Percentiles rank a stretch among this genome's conserved stretches.
phyloP scores from a whole-genome alignment of 768 basidiomycete species.

The Podaxis mareebaensis region DNA sequence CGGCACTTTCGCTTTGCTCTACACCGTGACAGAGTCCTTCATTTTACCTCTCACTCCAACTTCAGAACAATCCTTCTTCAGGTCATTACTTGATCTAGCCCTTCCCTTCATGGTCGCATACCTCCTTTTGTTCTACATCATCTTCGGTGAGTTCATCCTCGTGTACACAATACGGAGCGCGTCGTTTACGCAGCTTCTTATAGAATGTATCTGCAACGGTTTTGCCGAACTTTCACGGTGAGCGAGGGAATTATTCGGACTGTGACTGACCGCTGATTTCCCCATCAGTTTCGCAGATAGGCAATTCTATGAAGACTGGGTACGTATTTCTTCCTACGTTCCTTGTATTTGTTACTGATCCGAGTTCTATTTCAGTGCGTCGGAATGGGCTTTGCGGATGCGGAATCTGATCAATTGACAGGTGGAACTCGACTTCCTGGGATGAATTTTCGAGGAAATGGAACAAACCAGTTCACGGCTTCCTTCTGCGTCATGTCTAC shows the following conservation, averaged over 20 bases:
- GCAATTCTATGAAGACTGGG: constrained; percentile 98
- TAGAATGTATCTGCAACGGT: constrained; percentile 95
- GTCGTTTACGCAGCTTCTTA: constrained; percentile 3
- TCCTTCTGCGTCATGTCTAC: constrained; percentile 94
- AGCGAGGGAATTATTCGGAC: constrained; percentile 23
- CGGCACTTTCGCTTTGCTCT: constrained; percentile 93
- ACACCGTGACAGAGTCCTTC: constrained; percentile 91
- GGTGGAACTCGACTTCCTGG: constrained; percentile 98
- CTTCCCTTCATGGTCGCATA: constrained; percentile 95
- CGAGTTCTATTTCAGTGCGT: constrained; percentile 5
- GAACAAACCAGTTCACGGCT: constrained; percentile 96
- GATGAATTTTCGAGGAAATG: constrained; percentile 98
- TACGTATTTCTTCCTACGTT: constrained; percentile 28
- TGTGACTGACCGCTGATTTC: constrained; percentile 5
- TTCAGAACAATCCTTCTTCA: constrained; percentile 68
- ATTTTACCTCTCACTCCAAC: constrained; percentile 83
- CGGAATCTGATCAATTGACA: constrained; percentile 16
- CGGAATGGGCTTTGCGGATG: not conserved
- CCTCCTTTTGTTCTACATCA: constrained; percentile 81
- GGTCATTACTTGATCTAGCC: constrained; percentile 81
- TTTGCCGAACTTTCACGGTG: constrained; percentile 93
- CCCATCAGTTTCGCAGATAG: constrained; percentile 85
- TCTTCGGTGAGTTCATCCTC: constrained; percentile 58
- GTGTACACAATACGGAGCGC: not conserved
- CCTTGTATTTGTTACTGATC: not conserved